A percentile compares a stretch with the other conserved stretches of the same genome.
These are phyloP conservation scores for Ophiobolus disseminans DNA, from an alignment of 2,329 filamentous ascomycete genomes.

Conservation along the genomic window DNA sequence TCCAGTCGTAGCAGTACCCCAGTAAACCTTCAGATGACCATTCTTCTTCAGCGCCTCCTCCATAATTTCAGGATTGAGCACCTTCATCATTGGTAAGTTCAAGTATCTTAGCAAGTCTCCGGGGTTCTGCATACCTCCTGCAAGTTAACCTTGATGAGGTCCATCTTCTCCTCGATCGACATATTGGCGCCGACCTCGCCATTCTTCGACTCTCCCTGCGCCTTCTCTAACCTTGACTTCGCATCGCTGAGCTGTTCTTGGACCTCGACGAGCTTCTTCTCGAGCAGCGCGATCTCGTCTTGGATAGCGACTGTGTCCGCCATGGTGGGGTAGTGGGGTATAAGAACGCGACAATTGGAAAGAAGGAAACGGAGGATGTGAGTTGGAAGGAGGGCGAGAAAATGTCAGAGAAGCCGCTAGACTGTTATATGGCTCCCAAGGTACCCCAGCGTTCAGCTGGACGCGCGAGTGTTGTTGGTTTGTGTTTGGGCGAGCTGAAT, in stretches of 20 bases:
- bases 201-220: conserved; percentile 22
- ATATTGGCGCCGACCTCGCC: conserved; percentile 39
- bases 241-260: conserved; percentile 41
- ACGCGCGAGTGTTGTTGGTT: conserved; percentile 9
- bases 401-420: background rate
- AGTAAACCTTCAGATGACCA: conserved; percentile 80
- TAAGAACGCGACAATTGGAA: conserved; percentile 18
- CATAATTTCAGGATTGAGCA: conserved; percentile 84
- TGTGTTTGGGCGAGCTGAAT: conserved; percentile 22
- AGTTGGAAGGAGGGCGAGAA: background rate
- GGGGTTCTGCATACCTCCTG: too few species aligned
- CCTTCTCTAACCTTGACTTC: conserved; percentile 35
- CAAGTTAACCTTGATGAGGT: conserved; percentile 80
- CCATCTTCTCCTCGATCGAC: conserved; percentile 68
- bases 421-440: conserved; percentile 1
- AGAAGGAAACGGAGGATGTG: background rate
- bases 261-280: conserved; percentile 41
- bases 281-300: conserved; percentile 41
- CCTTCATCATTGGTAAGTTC: too few species aligned
- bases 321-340: conserved; percentile 41
- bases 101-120: too few species aligned
- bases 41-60: conserved; percentile 71
- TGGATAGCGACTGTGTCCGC: conserved; percentile 39
- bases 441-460: too few species aligned
- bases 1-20: conserved; percentile 87